phyloP scores from a whole-genome alignment of 2,329 filamentous ascomycete species.

The Septoria linicola region DNA sequence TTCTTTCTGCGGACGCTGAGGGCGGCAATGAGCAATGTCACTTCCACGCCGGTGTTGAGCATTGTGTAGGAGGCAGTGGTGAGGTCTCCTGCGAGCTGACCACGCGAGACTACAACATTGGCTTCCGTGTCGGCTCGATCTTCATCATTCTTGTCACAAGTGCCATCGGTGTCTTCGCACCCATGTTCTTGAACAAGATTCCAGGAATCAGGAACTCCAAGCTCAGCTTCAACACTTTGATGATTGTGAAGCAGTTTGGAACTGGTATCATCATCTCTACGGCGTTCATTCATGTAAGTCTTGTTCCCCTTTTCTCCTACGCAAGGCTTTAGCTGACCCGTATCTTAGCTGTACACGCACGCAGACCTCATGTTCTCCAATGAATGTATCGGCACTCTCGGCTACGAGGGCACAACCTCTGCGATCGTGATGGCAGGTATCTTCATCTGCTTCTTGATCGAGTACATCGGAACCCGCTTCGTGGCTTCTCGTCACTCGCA shows the following conservation, averaged over 20 bases:
- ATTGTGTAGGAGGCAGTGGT: slow-evolving; percentile 57
- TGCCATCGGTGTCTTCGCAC: slow-evolving; percentile 65
- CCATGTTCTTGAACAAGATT: slow-evolving; percentile 62
- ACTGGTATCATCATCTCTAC: slow-evolving; percentile 72
- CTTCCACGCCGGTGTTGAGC: slow-evolving; percentile 72
- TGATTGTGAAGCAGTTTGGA: slow-evolving; percentile 68
- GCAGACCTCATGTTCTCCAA: slow-evolving; percentile 71
- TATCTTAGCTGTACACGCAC: slow-evolving; percentile 67
- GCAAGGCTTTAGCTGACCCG: slow-evolving; percentile 1
- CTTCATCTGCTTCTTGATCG: slow-evolving; percentile 69
- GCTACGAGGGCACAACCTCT: slow-evolving; percentile 68
- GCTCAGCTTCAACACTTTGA: slow-evolving; percentile 53
- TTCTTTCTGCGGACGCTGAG: slow-evolving; percentile 4
- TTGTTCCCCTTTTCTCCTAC: background rate
- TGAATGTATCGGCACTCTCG: slow-evolving; percentile 63
- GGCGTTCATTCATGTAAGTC: slow-evolving; percentile 64
- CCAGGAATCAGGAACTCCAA: slow-evolving; percentile 49
- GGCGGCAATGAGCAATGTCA: slow-evolving; percentile 55
- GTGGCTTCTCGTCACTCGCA: slow-evolving; percentile 9
- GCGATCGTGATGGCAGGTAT: slow-evolving; percentile 73
- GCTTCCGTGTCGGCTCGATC: slow-evolving; percentile 66
- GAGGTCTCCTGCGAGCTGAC: slow-evolving; percentile 48
- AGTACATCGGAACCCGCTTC: slow-evolving; percentile 53
- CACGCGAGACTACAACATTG: slow-evolving; percentile 63
- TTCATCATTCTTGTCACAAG: slow-evolving; percentile 71